Evolutionary conservation across 129 eudicot species (phyloP).

Genomic region (Centrapalus pauciflorus): DNA sequence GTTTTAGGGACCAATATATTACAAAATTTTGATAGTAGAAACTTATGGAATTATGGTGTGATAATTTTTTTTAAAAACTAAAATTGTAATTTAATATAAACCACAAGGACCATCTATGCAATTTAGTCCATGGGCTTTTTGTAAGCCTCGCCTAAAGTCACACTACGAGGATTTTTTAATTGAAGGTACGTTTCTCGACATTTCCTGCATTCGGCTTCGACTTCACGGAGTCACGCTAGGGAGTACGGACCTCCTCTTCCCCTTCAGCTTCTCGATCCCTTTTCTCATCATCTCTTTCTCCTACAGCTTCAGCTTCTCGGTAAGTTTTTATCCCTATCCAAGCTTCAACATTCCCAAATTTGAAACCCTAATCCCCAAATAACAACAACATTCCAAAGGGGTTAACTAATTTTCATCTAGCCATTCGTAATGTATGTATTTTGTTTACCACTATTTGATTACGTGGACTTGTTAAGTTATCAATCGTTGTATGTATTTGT

Average conservation of each 20-base stretch:
- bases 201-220: too few species aligned
- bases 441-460: neutral
- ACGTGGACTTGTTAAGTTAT: neutral
- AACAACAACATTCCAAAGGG: neutral
- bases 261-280: neutral
- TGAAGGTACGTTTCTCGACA: too few species aligned
- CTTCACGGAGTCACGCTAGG: too few species aligned
- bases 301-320: conserved; percentile 13
- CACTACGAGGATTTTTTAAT: too few species aligned
- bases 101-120: too few species aligned
- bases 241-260: neutral
- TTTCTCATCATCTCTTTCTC: neutral
- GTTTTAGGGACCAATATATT: too few species aligned
- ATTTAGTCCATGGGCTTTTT: too few species aligned
- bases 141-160: too few species aligned
- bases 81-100: too few species aligned
- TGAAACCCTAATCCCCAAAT: conserved; percentile 29
- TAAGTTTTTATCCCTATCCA: conserved; percentile 5
- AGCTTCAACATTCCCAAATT: neutral
- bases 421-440: neutral
- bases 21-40: too few species aligned
- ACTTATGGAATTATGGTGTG: too few species aligned
- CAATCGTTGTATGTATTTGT: neutral
- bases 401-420: neutral
- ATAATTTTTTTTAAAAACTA: too few species aligned